Evolutionary conservation across 371 early-diverging fungal genomes (phyloP), one percentile per base, ranked within the genome.

Genomic region (Rhizopus microsporus): DNA sequence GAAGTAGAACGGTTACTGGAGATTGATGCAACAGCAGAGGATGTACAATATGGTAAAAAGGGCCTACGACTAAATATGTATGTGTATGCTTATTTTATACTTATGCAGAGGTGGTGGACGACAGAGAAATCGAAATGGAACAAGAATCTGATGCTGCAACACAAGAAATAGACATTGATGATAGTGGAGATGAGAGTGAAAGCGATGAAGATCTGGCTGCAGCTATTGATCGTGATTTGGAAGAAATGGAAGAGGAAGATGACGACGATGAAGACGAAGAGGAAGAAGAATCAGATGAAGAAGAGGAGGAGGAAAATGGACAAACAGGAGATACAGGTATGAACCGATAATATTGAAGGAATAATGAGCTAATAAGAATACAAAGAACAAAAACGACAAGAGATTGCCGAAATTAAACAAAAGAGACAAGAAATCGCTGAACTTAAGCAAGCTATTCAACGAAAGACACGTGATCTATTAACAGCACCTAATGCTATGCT

Each of bases 1-100:
- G 93, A 93, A 64, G 92, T 98, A 8, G 89, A 91, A 49, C 80
- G 93, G 39, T 70, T 98, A 42, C 72, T 98, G 17, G 79, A 90
- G 63, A 90, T 87, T 15, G 96, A 96, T 72, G 81, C 88, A 4
- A 80, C 85, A 49, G 94, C 95, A 4, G 85, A 88, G 47, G 87
- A 90, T 47, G 89, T 93, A 2, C 67, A 76, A 51, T 90, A 85
- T 57, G 89, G 80, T 80, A 71, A 54, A 43, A 3, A 45, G 13
- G n/a, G 38, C 13, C 34, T 4, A 23, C 15, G 37, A 7, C 15
- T 39, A 54, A 37, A 17, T 44, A 10, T 55, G 37, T 47, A 56
- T 17, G 50, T 15, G n/a, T 49, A 44, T 45, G 23, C 23, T 23
- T 23, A 23, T 23, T 23, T 10, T 33, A n/a, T 15, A 31, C 2